These are phyloP conservation scores for Pythium myriotylum DNA, from an alignment of 352 stramenopile species.

Conservation along the genomic window DNA sequence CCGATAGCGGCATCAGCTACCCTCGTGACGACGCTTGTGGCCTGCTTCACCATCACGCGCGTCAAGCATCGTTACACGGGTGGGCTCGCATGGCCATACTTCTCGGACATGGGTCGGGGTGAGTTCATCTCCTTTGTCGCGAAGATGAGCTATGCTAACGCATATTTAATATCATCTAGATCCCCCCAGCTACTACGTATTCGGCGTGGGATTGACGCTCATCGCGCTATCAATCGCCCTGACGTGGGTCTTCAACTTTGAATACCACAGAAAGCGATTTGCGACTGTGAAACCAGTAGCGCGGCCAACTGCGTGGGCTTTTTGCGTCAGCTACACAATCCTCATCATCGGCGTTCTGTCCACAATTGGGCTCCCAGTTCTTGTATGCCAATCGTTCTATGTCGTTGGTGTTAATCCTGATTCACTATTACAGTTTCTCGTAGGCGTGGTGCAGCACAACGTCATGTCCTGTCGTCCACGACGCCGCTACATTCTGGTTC, in stretches of 20 bases:
- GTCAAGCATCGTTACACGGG: slow-evolving; percentile 42
- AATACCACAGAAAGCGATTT: slow-evolving; percentile 27
- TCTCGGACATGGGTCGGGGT: slow-evolving; percentile 56
- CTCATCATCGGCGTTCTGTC: slow-evolving; percentile 27
- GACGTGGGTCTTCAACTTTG: slow-evolving; percentile 37
- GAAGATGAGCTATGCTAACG: too few species aligned
- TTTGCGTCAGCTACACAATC: slow-evolving; percentile 17
- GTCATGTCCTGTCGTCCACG: slow-evolving; percentile 32
- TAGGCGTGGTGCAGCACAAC: slow-evolving; percentile 34
- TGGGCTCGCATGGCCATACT: slow-evolving; percentile 45
- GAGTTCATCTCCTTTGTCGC: background rate
- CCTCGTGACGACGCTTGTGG: slow-evolving; percentile 46
- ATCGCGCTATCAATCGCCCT: slow-evolving; percentile 25
- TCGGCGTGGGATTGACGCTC: slow-evolving; percentile 29
- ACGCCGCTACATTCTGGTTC: slow-evolving; percentile 37
- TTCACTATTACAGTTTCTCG: too few species aligned
- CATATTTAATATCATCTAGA: slow-evolving; percentile 13
- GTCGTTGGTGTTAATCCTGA: background rate
- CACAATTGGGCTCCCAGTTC: slow-evolving; percentile 30
- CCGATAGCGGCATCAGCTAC: slow-evolving; percentile 39
- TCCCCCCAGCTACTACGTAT: slow-evolving; percentile 35
- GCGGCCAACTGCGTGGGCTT: slow-evolving; percentile 3
- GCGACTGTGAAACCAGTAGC: slow-evolving; percentile 6
- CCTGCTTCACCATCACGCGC: slow-evolving; percentile 51
- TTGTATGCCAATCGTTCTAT: slow-evolving; percentile 17